Conservation (phyloP, 2,329 filamentous ascomycete species). For the Aureobasidium pullulans region DNA sequence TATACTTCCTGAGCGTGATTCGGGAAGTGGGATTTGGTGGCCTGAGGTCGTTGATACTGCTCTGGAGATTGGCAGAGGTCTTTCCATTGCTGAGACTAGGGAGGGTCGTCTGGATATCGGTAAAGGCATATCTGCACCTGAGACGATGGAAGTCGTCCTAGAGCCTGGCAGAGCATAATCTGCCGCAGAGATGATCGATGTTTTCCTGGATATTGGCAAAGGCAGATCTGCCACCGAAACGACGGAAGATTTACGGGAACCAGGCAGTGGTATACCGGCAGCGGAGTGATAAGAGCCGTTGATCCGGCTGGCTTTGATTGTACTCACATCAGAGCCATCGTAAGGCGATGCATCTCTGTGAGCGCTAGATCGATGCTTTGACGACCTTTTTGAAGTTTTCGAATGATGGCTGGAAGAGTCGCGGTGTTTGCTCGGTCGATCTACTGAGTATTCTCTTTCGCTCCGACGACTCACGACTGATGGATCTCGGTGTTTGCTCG, state of each 20-base stretch:
- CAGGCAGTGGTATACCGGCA: background rate
- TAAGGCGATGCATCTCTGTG: conserved; percentile 9
- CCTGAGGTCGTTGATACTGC: conserved; percentile 17
- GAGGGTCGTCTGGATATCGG: conserved; percentile 14
- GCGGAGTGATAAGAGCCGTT: background rate
- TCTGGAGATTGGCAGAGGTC: background rate
- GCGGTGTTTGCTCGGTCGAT: background rate
- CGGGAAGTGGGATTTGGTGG: conserved; percentile 14
- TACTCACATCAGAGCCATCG: conserved; percentile 22
- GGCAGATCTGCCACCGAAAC: conserved; percentile 7
- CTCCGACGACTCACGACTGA: background rate
- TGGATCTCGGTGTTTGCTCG: background rate
- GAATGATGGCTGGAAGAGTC: background rate
- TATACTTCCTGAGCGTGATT: conserved; percentile 11
- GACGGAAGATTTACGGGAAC: conserved; percentile 1
- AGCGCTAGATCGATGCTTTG: background rate
- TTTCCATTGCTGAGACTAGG: conserved; percentile 12
- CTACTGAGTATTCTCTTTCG: background rate
- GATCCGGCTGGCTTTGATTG: conserved; percentile 19
- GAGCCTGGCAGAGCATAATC: conserved; percentile 21
- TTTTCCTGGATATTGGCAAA: conserved; percentile 18
- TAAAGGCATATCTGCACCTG: conserved; percentile 16
- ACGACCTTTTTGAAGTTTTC: background rate
- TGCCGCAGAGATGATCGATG: conserved; percentile 18
- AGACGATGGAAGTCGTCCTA: conserved; percentile 15